These are phyloP conservation scores for Umbilicus rupestris DNA, from an alignment of 164 flowering plant species.

Conservation along the genomic window DNA sequence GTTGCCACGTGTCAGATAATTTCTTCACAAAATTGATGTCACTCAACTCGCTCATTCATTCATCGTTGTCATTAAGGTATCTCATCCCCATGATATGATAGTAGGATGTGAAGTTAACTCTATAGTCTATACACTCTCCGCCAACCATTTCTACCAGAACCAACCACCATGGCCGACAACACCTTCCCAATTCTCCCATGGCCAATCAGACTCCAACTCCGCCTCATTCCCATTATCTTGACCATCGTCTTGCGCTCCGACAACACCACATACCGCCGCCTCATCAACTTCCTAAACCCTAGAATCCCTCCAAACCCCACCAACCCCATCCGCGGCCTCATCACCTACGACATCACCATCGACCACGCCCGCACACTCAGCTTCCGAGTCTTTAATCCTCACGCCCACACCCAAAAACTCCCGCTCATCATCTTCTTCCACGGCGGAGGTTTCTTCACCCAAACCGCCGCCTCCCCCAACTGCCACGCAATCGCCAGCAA, in stretches of 20 bases:
- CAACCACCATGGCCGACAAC: no score
- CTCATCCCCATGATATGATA: no score
- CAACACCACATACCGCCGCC: neutral
- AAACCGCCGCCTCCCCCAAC: constrained; percentile 17
- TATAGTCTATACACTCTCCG: no score
- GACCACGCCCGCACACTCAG: constrained; percentile 11
- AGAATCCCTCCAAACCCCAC: neutral
- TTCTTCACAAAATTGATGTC: no score
- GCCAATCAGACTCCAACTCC: neutral
- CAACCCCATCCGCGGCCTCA: constrained; percentile 1
- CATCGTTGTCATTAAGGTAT: no score
- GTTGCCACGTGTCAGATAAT: no score
- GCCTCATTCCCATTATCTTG: neutral
- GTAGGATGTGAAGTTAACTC: no score
- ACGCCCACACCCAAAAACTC: neutral
- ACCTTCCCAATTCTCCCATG: neutral
- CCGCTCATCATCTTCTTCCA: constrained; percentile 45
- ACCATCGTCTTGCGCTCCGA: neutral
- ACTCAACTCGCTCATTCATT: no score
- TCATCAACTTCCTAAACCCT: neutral
- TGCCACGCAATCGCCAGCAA: constrained; percentile 12
- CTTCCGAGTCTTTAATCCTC: constrained; percentile 11
- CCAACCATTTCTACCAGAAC: no score
- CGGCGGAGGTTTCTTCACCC: constrained; percentile 39
- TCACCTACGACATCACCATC: constrained; percentile 10